phyloP scores from a whole-genome alignment of 768 basidiomycete species.

The Pleurotus pulmonarius region DNA sequence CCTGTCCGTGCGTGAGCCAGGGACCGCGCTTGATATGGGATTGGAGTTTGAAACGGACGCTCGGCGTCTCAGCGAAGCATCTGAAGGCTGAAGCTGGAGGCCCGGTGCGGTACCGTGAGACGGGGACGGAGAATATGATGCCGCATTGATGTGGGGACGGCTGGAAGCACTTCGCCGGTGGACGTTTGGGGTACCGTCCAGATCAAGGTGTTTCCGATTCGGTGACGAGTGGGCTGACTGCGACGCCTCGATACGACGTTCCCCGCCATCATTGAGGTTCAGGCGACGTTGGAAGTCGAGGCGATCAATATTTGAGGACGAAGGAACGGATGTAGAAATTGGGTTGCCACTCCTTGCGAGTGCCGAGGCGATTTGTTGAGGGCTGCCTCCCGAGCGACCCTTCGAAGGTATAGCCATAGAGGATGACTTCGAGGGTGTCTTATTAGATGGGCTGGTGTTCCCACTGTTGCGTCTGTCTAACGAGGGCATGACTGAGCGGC shows the following conservation, averaged over 20 bases:
- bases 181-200: conserved; percentile 41
- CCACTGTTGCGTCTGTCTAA: conserved; percentile 46
- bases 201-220: conserved; percentile 53
- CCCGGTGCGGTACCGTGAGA: conserved; percentile 32
- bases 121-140: conserved; percentile 35
- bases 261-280: conserved; percentile 30
- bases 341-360: conserved; percentile 38
- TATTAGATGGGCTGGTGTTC: conserved; percentile 38
- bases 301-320: conserved; percentile 43
- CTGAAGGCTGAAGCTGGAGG: conserved; percentile 20
- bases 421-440: conserved; percentile 28
- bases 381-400: conserved; percentile 52
- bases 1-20: conserved; percentile 14
- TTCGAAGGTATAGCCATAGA: conserved; percentile 32
- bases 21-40: conserved; percentile 14
- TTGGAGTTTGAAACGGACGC: conserved; percentile 22
- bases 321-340: conserved; percentile 43
- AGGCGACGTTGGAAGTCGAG: conserved; percentile 43
- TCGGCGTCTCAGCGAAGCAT: conserved; percentile 22
- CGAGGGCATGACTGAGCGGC: conserved; percentile 24
- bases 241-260: conserved; percentile 40
- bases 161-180: conserved; percentile 43
- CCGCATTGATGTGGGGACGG: conserved; percentile 41
- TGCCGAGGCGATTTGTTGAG: conserved; percentile 38
- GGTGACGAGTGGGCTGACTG: conserved; percentile 62